Conservation (phyloP, 139 green algal genomes). For the Spirogloea muscicola region DNA sequence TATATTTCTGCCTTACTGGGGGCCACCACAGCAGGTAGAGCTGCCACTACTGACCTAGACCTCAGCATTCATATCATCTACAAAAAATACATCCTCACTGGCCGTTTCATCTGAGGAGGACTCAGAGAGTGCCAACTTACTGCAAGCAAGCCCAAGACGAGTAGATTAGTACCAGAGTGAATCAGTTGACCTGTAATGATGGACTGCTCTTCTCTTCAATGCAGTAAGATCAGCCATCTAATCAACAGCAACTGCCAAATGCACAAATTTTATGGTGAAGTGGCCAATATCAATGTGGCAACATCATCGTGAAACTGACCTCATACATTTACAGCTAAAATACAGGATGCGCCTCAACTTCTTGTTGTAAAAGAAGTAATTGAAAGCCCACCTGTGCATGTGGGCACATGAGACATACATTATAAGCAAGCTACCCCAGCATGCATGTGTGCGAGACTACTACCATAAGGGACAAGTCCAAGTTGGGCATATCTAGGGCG, state of each 20-base stretch:
- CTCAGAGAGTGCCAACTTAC: background rate
- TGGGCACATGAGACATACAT: no score
- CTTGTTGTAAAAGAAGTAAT: constrained; percentile 99
- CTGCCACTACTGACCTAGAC: background rate
- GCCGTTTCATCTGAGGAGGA: constrained; percentile 5
- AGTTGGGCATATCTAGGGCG: no score
- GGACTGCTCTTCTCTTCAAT: no score
- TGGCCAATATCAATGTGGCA: constrained; percentile 1
- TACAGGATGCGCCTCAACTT: constrained; percentile 90
- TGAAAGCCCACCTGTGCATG: constrained; percentile 80
- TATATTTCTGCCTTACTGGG: no score
- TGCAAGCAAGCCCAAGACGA: constrained; percentile 5
- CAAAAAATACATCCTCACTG: constrained; percentile 17
- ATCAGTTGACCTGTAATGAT: constrained; percentile 1
- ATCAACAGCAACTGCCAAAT: background rate
- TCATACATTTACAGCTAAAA: constrained; percentile 56
- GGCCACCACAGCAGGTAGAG: no score
- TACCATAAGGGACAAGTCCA: no score
- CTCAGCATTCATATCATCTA: background rate
- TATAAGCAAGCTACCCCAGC: background rate
- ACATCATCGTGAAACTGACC: constrained; percentile 1
- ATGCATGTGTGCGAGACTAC: no score
- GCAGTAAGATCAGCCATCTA: no score
- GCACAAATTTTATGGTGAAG: background rate
- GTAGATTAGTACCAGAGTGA: background rate